These are phyloP conservation scores for Botrytis tulipae DNA, from an alignment of 2,329 filamentous ascomycete genomes.

Conservation along the genomic window DNA sequence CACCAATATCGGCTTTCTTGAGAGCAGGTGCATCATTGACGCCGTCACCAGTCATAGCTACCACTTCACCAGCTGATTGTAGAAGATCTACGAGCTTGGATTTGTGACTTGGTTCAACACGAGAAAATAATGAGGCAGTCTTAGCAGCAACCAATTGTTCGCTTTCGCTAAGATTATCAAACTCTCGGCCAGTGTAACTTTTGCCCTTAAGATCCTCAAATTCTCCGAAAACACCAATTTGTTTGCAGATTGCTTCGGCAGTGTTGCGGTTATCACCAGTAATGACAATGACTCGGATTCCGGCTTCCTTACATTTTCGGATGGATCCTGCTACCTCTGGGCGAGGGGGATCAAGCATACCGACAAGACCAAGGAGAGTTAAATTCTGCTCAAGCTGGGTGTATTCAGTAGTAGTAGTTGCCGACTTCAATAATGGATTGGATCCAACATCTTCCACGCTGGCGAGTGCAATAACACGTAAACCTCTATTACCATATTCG, in stretches of 20 bases:
- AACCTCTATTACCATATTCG: constrained; percentile 86
- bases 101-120: constrained; percentile 94
- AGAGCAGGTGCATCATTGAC: constrained; percentile 97
- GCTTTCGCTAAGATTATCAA: constrained; percentile 75
- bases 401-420: constrained; percentile 83
- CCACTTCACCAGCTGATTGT: constrained; percentile 88
- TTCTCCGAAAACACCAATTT: constrained; percentile 88
- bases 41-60: constrained; percentile 98
- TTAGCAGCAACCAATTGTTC: constrained; percentile 84
- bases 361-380: constrained; percentile 89
- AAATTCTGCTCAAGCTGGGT: constrained; percentile 86
- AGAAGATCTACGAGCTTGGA: constrained; percentile 96
- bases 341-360: constrained; percentile 95
- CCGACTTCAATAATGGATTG: constrained; percentile 67
- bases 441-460: constrained; percentile 73
- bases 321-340: constrained; percentile 88
- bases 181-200: constrained; percentile 93
- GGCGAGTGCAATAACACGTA: constrained; percentile 92
- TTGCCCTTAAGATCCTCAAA: constrained; percentile 84
- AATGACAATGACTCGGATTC: constrained; percentile 96
- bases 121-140: constrained; percentile 87
- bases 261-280: constrained; percentile 98
- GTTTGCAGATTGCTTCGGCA: constrained; percentile 93
- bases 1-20: constrained; percentile 98
- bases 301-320: constrained; percentile 83